Evolutionary conservation across 169 alveolate genomes (phyloP).

Genomic region (Besnoitia besnoiti): DNA sequence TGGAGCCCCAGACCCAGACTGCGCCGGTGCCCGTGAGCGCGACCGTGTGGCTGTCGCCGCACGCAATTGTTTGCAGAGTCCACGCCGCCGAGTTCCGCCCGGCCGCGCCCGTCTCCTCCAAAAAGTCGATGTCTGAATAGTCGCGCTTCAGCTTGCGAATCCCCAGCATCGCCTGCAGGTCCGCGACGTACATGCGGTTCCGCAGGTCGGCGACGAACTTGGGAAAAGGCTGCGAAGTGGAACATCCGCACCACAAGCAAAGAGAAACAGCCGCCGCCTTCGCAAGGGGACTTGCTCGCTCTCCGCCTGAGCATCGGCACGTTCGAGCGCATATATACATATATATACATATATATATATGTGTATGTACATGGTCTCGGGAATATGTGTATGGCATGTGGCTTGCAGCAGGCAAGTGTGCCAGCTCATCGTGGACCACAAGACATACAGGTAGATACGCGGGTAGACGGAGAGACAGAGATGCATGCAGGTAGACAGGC

Average conservation of each 20-base stretch:
- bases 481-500: no score
- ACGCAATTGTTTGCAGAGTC: conserved; percentile 1
- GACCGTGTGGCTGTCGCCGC: conserved; percentile 65
- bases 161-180: conserved; percentile 32
- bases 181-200: conserved; percentile 46
- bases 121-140: background rate
- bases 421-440: no score
- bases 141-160: conserved; percentile 9
- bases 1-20: conserved; percentile 77
- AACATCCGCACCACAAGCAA: background rate
- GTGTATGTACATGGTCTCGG: background rate
- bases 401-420: no score
- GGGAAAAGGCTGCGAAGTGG: conserved; percentile 13
- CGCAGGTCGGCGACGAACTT: conserved; percentile 53
- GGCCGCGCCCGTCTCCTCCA: background rate
- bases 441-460: no score
- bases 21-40: conserved; percentile 62
- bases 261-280: background rate
- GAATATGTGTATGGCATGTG: no score
- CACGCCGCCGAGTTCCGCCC: conserved; percentile 18
- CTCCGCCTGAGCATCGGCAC: background rate
- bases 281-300: background rate
- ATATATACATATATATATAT: background rate
- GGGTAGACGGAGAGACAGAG: no score
- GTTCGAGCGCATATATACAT: background rate